Conservation (phyloP, 208 protist species). For the Leishmania martiniquensis region DNA sequence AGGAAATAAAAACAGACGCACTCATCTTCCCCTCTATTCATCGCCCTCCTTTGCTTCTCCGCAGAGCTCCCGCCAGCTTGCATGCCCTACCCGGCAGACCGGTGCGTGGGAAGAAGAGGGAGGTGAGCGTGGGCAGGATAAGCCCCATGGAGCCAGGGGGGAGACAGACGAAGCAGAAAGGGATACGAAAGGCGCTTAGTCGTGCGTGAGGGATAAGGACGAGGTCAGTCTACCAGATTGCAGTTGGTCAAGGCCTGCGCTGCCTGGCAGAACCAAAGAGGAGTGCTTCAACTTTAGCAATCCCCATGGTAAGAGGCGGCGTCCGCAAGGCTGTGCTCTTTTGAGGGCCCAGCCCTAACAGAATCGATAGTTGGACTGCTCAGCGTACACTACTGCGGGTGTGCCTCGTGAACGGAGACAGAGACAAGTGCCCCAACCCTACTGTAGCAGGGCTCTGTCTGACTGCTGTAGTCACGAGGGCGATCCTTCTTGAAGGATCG, state of each 20-base stretch:
- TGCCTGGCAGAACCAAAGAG: background rate
- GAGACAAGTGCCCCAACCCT: background rate
- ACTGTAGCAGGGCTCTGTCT: background rate
- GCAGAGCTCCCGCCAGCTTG: background rate
- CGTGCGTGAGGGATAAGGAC: background rate
- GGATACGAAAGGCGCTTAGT: background rate
- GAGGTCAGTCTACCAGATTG: background rate
- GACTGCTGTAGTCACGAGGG: background rate
- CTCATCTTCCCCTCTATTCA: too few species aligned
- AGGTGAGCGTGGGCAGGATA: background rate
- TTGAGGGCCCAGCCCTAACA: background rate
- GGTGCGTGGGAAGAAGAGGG: background rate
- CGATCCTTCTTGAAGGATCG: background rate
- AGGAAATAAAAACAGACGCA: background rate
- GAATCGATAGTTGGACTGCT: background rate
- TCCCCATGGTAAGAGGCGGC: background rate
- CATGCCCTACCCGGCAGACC: background rate
- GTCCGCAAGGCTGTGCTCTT: background rate
- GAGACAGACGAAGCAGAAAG: background rate
- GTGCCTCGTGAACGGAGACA: background rate
- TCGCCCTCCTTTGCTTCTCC: background rate
- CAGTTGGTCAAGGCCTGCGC: background rate
- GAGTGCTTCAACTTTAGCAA: background rate
- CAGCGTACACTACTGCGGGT: background rate
- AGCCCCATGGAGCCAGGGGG: background rate